Evolutionary conservation across 2,329 filamentous ascomycete species (phyloP), one percentile per base, ranked within the genome.

Genomic region (Fusarium lateritium): DNA sequence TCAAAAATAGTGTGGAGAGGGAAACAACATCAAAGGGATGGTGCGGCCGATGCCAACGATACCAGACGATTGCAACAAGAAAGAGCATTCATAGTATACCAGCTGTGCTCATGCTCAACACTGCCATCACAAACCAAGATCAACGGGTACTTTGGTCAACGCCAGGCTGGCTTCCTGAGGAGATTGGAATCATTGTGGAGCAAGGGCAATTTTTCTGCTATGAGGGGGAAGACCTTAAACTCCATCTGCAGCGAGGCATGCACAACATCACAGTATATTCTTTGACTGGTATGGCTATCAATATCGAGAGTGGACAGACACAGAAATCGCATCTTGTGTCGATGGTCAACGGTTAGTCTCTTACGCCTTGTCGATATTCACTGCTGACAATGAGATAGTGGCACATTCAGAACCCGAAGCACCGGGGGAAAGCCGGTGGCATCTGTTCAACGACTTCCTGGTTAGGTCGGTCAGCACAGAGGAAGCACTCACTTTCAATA

Each of bases 361-460:
- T 40, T 13, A 0, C n/a, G 6, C 5, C n/a, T 1, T 19, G 8
- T 49, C 7, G 5, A 38, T 28, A 14, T 43, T 6, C 24, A 42
- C 17, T 19, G 17, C 76, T 81, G 60, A 82, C 65, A 7, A 34
- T 21, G 47, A 26, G 26, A 17, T 56, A 92, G 91, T 92, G 59
- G 87, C 88, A 14, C 89, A 93, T 52, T 89, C 92, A 0, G 88
- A 89, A 56, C 83, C 85, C 0, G 83, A 87, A 42, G 78, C 86
- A 1, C 85, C 88, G 2, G 83, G 82, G 5, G 86, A 89, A 67
- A 91, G 88, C 74, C 91, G 91, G 72, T 99, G 97, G 97, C 94
- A 98, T 79, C 81, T 99, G 2, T 98, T 99, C 83, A 99, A 99
- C 73, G 96, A 99, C 80, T 99, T 99, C 75, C 82, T 97, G 36